These are phyloP conservation scores for Lizonia empirigonia DNA, from an alignment of 2,329 filamentous ascomycete species.

Conservation along the genomic window DNA sequence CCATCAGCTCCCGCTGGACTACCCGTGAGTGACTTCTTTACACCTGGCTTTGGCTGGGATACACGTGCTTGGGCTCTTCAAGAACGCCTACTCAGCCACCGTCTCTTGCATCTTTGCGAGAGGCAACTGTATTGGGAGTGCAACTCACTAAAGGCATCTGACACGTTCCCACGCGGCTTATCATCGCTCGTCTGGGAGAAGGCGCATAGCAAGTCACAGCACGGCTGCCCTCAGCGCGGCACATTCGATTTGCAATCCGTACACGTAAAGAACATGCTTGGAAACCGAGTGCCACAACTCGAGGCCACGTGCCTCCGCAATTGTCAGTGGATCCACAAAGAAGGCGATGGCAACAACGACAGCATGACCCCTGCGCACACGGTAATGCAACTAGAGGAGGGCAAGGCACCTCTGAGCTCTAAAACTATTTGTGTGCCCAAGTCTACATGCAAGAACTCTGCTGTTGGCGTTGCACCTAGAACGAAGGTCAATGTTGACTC, in stretches of 20 bases:
- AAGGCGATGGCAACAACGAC: conserved; percentile 26
- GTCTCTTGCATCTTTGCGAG: conserved; percentile 40
- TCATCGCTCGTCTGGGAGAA: conserved; percentile 47
- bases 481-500: not conserved
- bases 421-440: not conserved
- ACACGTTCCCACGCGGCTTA: conserved; percentile 44
- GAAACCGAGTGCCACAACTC: not conserved
- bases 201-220: conserved; percentile 28
- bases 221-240: conserved; percentile 8
- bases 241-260: conserved; percentile 3
- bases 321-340: conserved; percentile 31
- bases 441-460: conserved; percentile 4
- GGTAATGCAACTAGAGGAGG: conserved; percentile 10
- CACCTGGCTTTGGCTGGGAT: conserved; percentile 41
- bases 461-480: not conserved
- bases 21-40: conserved; percentile 20
- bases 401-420: conserved; percentile 6
- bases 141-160: conserved; percentile 44
- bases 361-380: conserved; percentile 23
- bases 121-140: conserved; percentile 49
- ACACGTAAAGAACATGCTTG: not conserved
- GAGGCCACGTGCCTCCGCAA: conserved; percentile 19
- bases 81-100: conserved; percentile 44
- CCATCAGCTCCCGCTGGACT: conserved; percentile 19
- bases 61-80: conserved; percentile 46